Evolutionary conservation across 805 yeast species (phyloP), one percentile per base, ranked within the genome.

Genomic region (Lipomyces chichibuensis): DNA sequence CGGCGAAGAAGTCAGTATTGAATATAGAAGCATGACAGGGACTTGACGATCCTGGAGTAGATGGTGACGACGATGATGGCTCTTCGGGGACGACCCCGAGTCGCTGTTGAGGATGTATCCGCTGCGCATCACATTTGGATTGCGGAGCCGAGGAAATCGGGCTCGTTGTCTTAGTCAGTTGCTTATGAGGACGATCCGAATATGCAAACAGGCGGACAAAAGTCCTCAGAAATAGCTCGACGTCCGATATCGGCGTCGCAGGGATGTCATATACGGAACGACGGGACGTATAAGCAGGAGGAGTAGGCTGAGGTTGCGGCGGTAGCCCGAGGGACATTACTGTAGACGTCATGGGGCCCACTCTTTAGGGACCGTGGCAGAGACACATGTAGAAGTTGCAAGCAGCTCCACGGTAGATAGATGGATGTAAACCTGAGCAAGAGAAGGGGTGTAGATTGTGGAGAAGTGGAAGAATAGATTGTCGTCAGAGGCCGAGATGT

Each of bases 201-300:
- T 52, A 49, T 6, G 65, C 60, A 46, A 64, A 67, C 13, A 67
- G 67, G n/a, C 39, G 53, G 14, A 56, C 62, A 43, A 67, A 64
- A 11, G 52, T 53, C 39, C 56, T 33, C 35, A 64, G 64, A 37
- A 67, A 67, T 9, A 59, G 57, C 53, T 61, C 70, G 49, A 51
- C 65, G 55, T 67, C 62, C 7, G 66, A 13, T 8, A 59, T 64
- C 13, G 70, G 61, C 55, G 58, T 37, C 25, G 67, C 61, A 14
- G 70, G 70, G 13, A 67, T 29, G 53, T 67, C 70, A 52, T 49
- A 64, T 7, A 57, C 60, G 13, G 60, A 57, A 33, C 20, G 49
- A 43, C 17, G 49, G 20, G 9, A 13, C 4, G 13, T 43, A 8
- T 9, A 2, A n/a, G n/a, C 4, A 17, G 49, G 8, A 17, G 49